Conservation (phyloP, 176 grass and related monocot genomes). For the Guadua angustifolia region DNA sequence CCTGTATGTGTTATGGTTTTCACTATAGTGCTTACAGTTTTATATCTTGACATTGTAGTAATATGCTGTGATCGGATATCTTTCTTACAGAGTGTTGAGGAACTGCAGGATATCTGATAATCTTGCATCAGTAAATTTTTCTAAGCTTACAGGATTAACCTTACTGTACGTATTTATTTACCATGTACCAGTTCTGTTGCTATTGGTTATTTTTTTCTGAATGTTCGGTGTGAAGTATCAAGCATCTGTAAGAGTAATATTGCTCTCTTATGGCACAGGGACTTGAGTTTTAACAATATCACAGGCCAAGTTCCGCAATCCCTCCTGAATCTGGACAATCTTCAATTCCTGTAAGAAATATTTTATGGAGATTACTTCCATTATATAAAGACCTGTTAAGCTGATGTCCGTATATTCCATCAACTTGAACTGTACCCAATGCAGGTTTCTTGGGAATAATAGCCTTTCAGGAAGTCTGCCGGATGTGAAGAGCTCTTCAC, state of each 20-base stretch:
- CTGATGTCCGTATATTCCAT: neutral
- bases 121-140: conserved; percentile 55
- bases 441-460: conserved; percentile 94
- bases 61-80: neutral
- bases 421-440: neutral
- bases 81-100: conserved; percentile 63
- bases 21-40: neutral
- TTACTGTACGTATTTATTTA: conserved; percentile 49
- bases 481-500: conserved; percentile 49
- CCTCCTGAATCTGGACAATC: too few species aligned
- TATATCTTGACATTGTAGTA: neutral
- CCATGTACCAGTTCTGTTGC: neutral
- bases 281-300: too few species aligned
- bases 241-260: neutral
- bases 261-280: neutral
- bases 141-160: conserved; percentile 43
- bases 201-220: neutral
- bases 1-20: conserved; percentile 42
- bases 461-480: conserved; percentile 75
- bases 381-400: too few species aligned
- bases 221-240: neutral
- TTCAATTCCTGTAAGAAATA: too few species aligned
- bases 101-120: conserved; percentile 77
- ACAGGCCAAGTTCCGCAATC: too few species aligned
- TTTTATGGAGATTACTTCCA: too few species aligned